Evolutionary conservation across 2,329 filamentous ascomycete genomes (phyloP), one percentile per base, ranked within the genome.

Genomic region (Fusarium siculi): DNA sequence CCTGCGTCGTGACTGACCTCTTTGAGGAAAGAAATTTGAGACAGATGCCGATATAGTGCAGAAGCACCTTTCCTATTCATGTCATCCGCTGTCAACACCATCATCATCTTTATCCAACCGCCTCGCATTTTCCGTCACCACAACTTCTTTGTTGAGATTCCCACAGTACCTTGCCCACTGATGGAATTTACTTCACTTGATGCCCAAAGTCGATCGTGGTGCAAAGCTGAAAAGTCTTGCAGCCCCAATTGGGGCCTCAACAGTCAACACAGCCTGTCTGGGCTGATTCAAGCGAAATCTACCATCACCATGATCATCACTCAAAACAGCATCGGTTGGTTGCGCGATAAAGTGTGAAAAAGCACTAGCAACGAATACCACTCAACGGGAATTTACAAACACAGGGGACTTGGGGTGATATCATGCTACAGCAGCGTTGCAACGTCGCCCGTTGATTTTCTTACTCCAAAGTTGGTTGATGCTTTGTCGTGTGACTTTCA

Each of bases 361-460:
- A 19, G 42, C 47, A 49, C 49, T 42, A 69, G 44, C 66, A 54
- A 47, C 40, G 39, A 70, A 60, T 62, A 25, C 25, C 46, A 36
- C 55, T 39, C 44, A 25, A 43, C 49, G 43, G 43, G 30, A 43
- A 39, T 64, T 44, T 43, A 53, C 47, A 39, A 64, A 44, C 50
- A 55, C 49, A 59, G 44, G 40, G 46, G 42, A 63, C 64, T 57
- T 65, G 57, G 63, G 71, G 79, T 81, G 80, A 81, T 80, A 81
- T 81, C 79, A 81, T 80, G 66, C 53, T 68, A 79, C 78, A 78
- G 71, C 39, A 73, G 49, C 56, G 42, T 55, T 66, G 53, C 60
- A 74, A 74, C 73, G 63, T 75, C 70, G 50, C 58, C 63, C 57
- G 58, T 68, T 63, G 66, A 43, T 63, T 55, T 64, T 55, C 34